Conservation (phyloP, 108 stramenopile genomes). For the Skeletonema tropicum region DNA sequence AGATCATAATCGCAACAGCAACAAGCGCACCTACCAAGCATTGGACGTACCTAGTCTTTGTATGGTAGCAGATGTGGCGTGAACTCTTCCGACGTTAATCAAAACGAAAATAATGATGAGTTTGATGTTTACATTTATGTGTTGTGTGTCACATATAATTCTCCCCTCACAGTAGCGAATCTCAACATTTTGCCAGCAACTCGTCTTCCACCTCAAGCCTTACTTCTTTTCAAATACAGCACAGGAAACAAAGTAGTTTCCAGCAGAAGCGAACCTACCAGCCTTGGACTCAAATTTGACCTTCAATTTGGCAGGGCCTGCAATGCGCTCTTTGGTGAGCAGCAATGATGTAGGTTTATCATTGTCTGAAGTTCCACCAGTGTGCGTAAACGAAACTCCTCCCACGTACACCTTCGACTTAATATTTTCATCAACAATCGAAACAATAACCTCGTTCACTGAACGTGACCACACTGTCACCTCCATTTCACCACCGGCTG, state of each 20-base stretch:
- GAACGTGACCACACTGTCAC: constrained; percentile 71
- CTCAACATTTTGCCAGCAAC: neutral
- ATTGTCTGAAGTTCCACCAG: constrained; percentile 52
- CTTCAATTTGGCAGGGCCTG: constrained; percentile 63
- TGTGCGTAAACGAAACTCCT: constrained; percentile 32
- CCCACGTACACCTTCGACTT: constrained; percentile 43
- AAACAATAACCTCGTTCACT: constrained; percentile 66
- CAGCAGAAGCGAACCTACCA: constrained; percentile 56
- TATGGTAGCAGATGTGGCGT: too few relatives aligned
- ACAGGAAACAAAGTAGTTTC: constrained; percentile 65
- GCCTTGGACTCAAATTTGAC: constrained; percentile 73
- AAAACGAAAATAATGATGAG: neutral
- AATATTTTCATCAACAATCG: constrained; percentile 56
- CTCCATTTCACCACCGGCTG: constrained; percentile 59
- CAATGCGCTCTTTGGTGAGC: constrained; percentile 61
- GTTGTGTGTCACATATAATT: neutral
- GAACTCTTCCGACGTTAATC: too few relatives aligned
- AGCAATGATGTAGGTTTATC: constrained; percentile 51
- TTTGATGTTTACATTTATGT: neutral
- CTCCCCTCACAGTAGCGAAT: neutral
- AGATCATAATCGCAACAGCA: too few relatives aligned
- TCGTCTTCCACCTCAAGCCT: neutral
- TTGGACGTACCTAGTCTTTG: too few relatives aligned
- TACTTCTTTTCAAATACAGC: constrained; percentile 19
- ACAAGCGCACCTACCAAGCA: too few relatives aligned